Percentiles rank a stretch among this genome's conserved stretches.
Conservation (phyloP, 495 filamentous ascomycete species). For the Trypethelium eluteriae region DNA sequence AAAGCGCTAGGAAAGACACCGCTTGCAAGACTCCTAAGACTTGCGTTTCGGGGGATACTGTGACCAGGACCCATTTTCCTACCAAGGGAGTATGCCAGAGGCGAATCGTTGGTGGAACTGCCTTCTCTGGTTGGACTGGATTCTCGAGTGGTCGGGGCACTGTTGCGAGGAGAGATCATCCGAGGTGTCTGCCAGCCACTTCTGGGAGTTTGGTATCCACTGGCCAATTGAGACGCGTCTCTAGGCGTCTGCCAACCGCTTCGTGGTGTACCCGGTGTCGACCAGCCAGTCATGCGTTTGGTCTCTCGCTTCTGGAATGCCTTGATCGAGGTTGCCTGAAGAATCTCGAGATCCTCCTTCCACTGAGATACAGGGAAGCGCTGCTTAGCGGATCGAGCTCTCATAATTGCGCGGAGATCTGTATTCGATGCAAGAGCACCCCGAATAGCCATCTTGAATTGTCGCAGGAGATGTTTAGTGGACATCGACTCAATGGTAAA, state of each 20-base stretch:
- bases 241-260: slow-evolving; percentile 23
- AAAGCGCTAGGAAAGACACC: slow-evolving; percentile 1
- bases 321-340: slow-evolving; percentile 35
- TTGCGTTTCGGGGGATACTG: not conserved
- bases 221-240: slow-evolving; percentile 10
- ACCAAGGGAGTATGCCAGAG: slow-evolving; percentile 9
- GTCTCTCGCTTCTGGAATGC: slow-evolving; percentile 23
- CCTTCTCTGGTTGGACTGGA: slow-evolving; percentile 17
- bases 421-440: slow-evolving; percentile 56
- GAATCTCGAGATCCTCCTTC: slow-evolving; percentile 36
- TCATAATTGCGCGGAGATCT: slow-evolving; percentile 57
- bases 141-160: slow-evolving; percentile 17
- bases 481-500: slow-evolving; percentile 62
- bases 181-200: slow-evolving; percentile 23
- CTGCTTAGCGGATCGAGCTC: slow-evolving; percentile 67
- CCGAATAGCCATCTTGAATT: slow-evolving; percentile 63
- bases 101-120: slow-evolving; percentile 7
- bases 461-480: slow-evolving; percentile 60
- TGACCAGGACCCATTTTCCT: slow-evolving; percentile 9
- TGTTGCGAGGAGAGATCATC: slow-evolving; percentile 14
- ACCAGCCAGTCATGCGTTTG: slow-evolving; percentile 15
- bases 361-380: slow-evolving; percentile 56
- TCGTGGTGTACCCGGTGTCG: slow-evolving; percentile 15
- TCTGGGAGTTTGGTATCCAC: slow-evolving; percentile 20
- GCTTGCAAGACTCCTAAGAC: not conserved